Evolutionary conservation across 345 rosid species (phyloP).

Genomic region (Dipteronia dyeriana): DNA sequence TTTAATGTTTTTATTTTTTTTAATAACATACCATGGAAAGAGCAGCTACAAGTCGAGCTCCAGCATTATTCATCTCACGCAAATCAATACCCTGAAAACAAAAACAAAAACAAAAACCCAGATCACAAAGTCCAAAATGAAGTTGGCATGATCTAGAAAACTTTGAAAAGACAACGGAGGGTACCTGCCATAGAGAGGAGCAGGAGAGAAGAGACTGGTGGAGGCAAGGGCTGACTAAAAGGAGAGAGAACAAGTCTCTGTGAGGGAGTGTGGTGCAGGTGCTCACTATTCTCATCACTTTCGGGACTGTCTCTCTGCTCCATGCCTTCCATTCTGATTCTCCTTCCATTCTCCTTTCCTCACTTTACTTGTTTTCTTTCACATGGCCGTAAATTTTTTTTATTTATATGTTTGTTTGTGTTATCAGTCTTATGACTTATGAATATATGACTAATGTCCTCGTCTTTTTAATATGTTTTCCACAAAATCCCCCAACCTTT

Average conservation of each 20-base stretch:
- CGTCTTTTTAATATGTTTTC: no score
- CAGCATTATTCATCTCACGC: conserved; percentile 76
- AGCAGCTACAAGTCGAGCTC: conserved; percentile 71
- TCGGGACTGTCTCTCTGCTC: conserved; percentile 72
- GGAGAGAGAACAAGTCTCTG: conserved; percentile 66
- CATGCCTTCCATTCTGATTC: conserved; percentile 33
- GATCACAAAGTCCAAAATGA: conserved; percentile 15
- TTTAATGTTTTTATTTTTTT: neutral
- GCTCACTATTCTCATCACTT: conserved; percentile 71
- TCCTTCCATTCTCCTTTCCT: neutral
- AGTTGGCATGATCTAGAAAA: neutral
- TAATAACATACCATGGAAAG: conserved; percentile 59
- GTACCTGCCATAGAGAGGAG: conserved; percentile 67
- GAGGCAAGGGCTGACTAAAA: conserved; percentile 72
- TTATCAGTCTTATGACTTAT: no score
- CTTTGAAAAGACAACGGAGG: conserved; percentile 8
- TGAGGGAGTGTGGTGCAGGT: conserved; percentile 49
- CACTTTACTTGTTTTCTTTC: neutral
- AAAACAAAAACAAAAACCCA: conserved; percentile 25
- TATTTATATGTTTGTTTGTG: no score
- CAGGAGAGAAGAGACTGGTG: conserved; percentile 59
- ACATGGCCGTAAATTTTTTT: no score
- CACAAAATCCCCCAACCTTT: no score
- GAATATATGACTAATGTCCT: no score
- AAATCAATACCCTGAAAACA: conserved; percentile 62